These are phyloP conservation scores for Pleoardoris graminearum DNA, from an alignment of 2,329 filamentous ascomycete species.

Conservation along the genomic window DNA sequence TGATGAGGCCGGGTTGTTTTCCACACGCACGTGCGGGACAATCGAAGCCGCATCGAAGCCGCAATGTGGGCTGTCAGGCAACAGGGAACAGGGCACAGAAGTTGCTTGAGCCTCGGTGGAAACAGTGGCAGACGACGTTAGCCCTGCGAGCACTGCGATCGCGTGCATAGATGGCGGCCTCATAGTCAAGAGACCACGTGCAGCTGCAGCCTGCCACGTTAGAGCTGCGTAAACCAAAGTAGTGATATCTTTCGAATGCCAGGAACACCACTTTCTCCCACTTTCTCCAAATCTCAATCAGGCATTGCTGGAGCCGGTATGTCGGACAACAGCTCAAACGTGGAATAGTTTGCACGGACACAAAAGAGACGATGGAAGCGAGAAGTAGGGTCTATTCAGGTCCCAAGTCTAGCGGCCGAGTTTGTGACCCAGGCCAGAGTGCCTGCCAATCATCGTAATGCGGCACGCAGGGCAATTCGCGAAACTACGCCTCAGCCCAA, in stretches of 20 bases:
- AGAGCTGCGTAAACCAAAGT: conserved; percentile 2
- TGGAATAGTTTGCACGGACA: neutral
- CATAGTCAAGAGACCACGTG: neutral
- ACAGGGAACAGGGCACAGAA: neutral
- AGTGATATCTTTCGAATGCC: neutral
- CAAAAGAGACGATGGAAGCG: neutral
- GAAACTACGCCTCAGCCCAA: conserved; percentile 9
- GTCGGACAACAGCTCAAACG: neutral
- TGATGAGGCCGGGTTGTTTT: conserved; percentile 5
- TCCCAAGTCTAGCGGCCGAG: neutral
- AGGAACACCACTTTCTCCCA: neutral
- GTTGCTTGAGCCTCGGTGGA: conserved; percentile 8
- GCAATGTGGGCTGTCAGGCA: conserved; percentile 1
- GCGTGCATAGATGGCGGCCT: conserved; percentile 7
- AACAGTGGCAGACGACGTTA: neutral
- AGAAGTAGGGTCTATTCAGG: neutral
- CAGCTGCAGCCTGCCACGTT: conserved; percentile 3
- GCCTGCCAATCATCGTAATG: conserved; percentile 7
- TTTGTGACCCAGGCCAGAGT: neutral
- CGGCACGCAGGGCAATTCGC: conserved; percentile 6
- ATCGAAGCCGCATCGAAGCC: conserved; percentile 1
- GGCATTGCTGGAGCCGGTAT: neutral
- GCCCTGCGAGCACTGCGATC: neutral
- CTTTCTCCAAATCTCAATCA: neutral
- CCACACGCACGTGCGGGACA: neutral